Evolutionary conservation across 805 yeast genomes (phyloP).

Genomic region (Myxozyma sirexii): DNA sequence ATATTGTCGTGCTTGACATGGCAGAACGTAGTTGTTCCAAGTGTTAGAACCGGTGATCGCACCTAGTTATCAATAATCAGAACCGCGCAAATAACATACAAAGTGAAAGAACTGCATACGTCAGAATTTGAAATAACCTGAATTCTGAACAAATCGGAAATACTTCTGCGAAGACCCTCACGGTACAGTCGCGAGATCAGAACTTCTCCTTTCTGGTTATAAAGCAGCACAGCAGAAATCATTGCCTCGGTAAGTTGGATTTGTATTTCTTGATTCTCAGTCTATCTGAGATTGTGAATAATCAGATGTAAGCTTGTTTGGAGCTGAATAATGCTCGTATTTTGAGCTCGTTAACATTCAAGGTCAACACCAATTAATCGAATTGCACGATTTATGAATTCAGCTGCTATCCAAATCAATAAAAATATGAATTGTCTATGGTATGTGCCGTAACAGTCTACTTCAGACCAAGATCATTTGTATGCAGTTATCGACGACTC

Average conservation of each 20-base stretch:
- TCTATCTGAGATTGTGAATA: too few relatives aligned
- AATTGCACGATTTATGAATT: too few relatives aligned
- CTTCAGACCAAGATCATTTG: too few relatives aligned
- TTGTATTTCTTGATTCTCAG: too few relatives aligned
- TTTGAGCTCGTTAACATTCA: too few relatives aligned
- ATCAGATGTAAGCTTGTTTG: too few relatives aligned
- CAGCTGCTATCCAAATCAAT: too few relatives aligned
- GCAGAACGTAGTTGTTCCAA: constrained; percentile 90
- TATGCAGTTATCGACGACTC: neutral
- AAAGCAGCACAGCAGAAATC: constrained; percentile 83
- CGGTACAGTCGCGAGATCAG: constrained; percentile 72
- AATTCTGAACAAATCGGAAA: constrained; percentile 86
- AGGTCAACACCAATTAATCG: too few relatives aligned
- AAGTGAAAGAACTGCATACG: constrained; percentile 37
- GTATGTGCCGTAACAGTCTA: too few relatives aligned
- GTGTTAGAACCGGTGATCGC: constrained; percentile 74
- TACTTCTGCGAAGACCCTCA: constrained; percentile 74
- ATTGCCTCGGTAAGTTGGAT: constrained; percentile 51
- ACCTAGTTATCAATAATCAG: constrained; percentile 38
- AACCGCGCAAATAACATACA: neutral
- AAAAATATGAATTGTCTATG: too few relatives aligned
- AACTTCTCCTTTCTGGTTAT: constrained; percentile 80
- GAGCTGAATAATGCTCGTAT: too few relatives aligned
- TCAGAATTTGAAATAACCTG: constrained; percentile 78
- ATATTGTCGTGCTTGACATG: constrained; percentile 64